Evolutionary conservation across 345 rosid species (phyloP).

Genomic region (Populus tremula): DNA sequence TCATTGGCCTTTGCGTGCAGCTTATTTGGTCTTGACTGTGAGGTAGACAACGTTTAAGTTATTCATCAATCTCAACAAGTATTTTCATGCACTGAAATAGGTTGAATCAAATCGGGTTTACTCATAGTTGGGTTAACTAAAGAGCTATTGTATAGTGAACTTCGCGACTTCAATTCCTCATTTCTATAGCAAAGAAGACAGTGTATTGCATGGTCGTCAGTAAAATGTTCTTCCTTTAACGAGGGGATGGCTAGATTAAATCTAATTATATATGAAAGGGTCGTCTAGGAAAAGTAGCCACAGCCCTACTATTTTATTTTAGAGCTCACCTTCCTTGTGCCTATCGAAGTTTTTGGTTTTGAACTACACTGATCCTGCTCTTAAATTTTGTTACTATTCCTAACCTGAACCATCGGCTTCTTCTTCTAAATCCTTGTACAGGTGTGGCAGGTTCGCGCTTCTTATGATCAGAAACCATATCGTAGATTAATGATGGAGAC

Average conservation of each 20-base stretch:
- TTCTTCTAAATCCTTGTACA: conserved; percentile 14
- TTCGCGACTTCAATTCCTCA: no score
- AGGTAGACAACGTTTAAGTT: conserved; percentile 40
- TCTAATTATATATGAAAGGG: no score
- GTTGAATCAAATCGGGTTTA: not conserved
- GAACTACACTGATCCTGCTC: no score
- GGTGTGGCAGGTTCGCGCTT: conserved; percentile 99
- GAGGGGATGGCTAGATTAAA: no score
- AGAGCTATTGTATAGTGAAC: not conserved
- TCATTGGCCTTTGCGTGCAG: conserved; percentile 89
- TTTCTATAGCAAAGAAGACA: no score
- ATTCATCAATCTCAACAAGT: not conserved
- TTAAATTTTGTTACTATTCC: not conserved
- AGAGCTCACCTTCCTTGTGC: no score
- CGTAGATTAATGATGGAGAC: conserved; percentile 96
- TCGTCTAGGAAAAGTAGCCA: no score
- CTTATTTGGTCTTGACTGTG: conserved; percentile 69
- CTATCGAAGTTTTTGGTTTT: no score
- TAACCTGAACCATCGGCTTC: not conserved
- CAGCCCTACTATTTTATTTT: no score
- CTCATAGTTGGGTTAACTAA: not conserved
- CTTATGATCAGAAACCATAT: conserved; percentile 89
- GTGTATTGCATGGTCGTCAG: no score
- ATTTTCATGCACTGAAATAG: not conserved
- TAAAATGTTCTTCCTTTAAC: no score